A percentile compares a stretch with the other conserved stretches of the same genome.
These are phyloP conservation scores for Penicillium salamii DNA, from an alignment of 495 filamentous ascomycete genomes.

Conservation along the genomic window DNA sequence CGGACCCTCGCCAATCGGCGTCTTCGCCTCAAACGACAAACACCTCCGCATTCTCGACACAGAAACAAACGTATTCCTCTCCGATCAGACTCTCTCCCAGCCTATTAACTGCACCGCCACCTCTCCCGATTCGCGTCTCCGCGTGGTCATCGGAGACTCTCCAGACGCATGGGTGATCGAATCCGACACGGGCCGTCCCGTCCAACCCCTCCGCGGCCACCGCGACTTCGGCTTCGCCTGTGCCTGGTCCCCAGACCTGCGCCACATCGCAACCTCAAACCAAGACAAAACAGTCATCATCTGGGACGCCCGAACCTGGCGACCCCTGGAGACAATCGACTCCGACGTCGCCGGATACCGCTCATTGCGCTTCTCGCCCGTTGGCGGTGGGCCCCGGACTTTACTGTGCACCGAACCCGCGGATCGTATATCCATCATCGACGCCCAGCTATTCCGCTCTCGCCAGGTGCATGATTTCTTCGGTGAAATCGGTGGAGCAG, in stretches of 20 bases:
- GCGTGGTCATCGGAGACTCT: conserved; percentile 71
- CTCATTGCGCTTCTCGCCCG: conserved; percentile 75
- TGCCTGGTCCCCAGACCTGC: conserved; percentile 87
- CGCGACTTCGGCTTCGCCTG: conserved; percentile 84
- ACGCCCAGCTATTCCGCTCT: conserved; percentile 62
- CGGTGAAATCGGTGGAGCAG: conserved; percentile 78
- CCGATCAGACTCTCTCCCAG: conserved; percentile 57
- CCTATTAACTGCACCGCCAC: conserved; percentile 84
- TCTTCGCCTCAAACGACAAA: conserved; percentile 82
- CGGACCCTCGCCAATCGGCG: conserved; percentile 59
- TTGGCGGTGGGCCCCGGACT: conserved; percentile 69
- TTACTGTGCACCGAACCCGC: conserved; percentile 81
- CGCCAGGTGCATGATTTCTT: conserved; percentile 83
- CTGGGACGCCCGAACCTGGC: conserved; percentile 80
- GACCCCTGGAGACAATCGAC: conserved; percentile 58
- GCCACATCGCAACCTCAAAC: conserved; percentile 84
- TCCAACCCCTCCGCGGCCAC: conserved; percentile 64
- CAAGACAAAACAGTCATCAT: conserved; percentile 84
- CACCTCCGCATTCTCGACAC: conserved; percentile 74
- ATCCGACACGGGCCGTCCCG: conserved; percentile 56
- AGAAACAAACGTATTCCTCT: conserved; percentile 61
- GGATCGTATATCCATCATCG: conserved; percentile 76
- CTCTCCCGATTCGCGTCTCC: conserved; percentile 74
- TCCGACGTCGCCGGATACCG: conserved; percentile 79
- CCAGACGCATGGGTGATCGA: conserved; percentile 58